A percentile compares a stretch with the other conserved stretches of the same genome.
Conservation (phyloP, 495 filamentous ascomycete genomes). For the Talaromyces liani region DNA sequence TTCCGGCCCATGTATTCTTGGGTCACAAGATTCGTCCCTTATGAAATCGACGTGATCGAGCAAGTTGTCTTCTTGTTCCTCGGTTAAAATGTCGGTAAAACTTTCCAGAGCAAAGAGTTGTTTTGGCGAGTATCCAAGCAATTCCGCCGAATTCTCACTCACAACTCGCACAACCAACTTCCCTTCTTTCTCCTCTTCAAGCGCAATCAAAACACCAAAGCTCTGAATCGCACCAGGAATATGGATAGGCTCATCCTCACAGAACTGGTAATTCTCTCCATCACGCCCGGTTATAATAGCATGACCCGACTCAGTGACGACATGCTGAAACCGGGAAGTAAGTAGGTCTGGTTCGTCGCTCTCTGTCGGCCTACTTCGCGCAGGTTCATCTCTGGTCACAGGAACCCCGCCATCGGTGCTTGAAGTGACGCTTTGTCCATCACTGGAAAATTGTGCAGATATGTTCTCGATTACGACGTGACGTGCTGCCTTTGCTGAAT, state of each 20-base stretch:
- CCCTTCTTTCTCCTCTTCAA: constrained; percentile 65
- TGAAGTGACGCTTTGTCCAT: constrained; percentile 1
- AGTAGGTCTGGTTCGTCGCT: constrained; percentile 34
- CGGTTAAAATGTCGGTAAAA: constrained; percentile 73
- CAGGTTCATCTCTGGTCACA: constrained; percentile 6
- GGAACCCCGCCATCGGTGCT: constrained; percentile 10
- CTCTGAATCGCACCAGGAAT: constrained; percentile 84
- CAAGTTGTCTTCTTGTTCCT: constrained; percentile 76
- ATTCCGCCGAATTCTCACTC: constrained; percentile 74
- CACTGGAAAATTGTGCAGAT: not conserved
- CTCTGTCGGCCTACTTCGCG: constrained; percentile 8
- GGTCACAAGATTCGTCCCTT: constrained; percentile 62
- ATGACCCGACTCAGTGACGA: constrained; percentile 73
- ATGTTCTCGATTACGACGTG: not conserved
- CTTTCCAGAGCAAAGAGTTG: constrained; percentile 66
- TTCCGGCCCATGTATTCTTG: constrained; percentile 68
- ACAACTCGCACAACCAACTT: constrained; percentile 65
- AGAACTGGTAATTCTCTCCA: constrained; percentile 61
- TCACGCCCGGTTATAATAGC: constrained; percentile 76
- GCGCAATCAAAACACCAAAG: constrained; percentile 72
- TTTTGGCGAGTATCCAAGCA: constrained; percentile 74
- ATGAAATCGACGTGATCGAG: constrained; percentile 87
- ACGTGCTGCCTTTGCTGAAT: not conserved
- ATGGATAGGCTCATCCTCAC: constrained; percentile 92
- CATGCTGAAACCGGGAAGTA: constrained; percentile 73